Conservation (phyloP, 2,329 filamentous ascomycete species). For the Aspergillus terreus region DNA sequence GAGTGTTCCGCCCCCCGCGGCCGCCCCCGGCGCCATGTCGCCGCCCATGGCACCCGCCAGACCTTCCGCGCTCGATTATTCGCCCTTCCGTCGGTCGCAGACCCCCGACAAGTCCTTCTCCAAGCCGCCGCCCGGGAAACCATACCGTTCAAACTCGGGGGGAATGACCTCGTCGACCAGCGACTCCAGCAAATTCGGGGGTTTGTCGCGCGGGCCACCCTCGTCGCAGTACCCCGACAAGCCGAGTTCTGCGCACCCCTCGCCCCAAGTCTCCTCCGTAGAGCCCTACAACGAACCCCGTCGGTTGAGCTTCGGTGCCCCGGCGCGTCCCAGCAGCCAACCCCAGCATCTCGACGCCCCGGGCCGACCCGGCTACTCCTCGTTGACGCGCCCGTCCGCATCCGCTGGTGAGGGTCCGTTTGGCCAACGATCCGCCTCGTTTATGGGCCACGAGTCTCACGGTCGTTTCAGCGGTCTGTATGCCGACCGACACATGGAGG, state of each 20-base stretch:
- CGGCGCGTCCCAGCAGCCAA: conserved; percentile 41
- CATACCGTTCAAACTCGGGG: conserved; percentile 37
- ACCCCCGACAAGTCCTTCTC: conserved; percentile 67
- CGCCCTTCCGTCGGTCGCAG: conserved; percentile 62
- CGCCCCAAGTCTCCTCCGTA: conserved; percentile 31
- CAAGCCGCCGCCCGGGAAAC: conserved; percentile 37
- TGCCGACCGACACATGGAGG: conserved; percentile 34
- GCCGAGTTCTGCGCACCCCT: conserved; percentile 29
- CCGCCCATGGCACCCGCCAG: conserved; percentile 39
- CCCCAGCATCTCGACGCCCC: conserved; percentile 33
- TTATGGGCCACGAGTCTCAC: conserved; percentile 28
- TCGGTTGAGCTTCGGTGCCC: conserved; percentile 43
- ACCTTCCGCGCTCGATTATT: conserved; percentile 56
- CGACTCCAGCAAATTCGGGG: conserved; percentile 32
- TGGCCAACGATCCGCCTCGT: conserved; percentile 27
- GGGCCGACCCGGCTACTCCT: conserved; percentile 33
- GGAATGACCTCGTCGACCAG: conserved; percentile 20
- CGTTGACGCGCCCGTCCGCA: conserved; percentile 26
- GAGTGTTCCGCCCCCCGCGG: conserved; percentile 28
- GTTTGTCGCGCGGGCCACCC: conserved; percentile 25
- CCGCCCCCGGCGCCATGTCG: conserved; percentile 37
- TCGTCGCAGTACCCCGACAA: conserved; percentile 36
- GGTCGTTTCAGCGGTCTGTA: conserved; percentile 30
- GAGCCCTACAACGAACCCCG: conserved; percentile 34
- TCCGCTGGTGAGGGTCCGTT: conserved; percentile 21